Conservation (phyloP, 1,284 basidiomycete genomes). For the Fomitopsis schrenkii region DNA sequence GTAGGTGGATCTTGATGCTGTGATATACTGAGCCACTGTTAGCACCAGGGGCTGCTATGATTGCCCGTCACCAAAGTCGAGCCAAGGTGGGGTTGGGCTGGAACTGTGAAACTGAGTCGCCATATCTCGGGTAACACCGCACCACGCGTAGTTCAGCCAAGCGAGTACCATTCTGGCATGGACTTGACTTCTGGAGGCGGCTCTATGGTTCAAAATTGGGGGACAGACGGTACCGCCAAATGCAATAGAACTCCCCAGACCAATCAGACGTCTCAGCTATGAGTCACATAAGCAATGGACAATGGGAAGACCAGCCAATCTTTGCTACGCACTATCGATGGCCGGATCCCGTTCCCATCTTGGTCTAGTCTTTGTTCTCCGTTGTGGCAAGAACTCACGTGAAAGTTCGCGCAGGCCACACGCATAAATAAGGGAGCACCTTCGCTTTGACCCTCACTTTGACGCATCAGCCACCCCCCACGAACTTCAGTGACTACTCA, state of each 20-base stretch:
- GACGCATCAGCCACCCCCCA: background rate
- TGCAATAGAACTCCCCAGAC: background rate
- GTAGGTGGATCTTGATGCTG: too few species aligned
- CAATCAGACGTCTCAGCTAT: background rate
- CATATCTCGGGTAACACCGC: too few species aligned
- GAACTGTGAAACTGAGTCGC: too few species aligned
- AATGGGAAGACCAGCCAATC: background rate
- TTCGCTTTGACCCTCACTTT: background rate
- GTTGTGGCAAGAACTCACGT: background rate
- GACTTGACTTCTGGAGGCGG: too few species aligned
- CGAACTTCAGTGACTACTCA: background rate
- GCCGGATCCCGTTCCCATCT: background rate
- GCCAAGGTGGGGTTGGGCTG: too few species aligned
- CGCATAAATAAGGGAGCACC: background rate
- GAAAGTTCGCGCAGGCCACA: background rate
- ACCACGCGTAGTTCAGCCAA: too few species aligned
- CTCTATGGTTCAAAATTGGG: too few species aligned
- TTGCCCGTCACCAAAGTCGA: too few species aligned
- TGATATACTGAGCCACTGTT: too few species aligned
- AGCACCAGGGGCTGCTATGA: too few species aligned
- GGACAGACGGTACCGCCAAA: too few species aligned
- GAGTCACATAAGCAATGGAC: background rate
- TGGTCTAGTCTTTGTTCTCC: background rate
- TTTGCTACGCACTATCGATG: background rate
- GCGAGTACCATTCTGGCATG: too few species aligned